Evolutionary conservation across 23 red algal genomes (phyloP), one percentile per base, ranked within the genome.

Genomic region (Gracilaria domingensis): DNA sequence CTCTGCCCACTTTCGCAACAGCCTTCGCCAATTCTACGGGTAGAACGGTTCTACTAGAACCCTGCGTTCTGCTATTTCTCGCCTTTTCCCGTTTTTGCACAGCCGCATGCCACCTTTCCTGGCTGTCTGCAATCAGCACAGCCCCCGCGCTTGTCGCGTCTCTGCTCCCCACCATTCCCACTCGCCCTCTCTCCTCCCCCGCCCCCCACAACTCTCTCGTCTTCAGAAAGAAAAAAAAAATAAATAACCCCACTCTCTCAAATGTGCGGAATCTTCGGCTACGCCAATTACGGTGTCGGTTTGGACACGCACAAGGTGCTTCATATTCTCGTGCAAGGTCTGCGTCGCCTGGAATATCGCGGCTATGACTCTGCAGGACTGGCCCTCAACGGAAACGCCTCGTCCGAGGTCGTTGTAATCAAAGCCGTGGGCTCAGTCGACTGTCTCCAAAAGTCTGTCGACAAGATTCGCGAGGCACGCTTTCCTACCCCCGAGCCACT

Each of bases 261-360:
- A 32, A 99, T 99, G 97, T 99, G 97, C 79, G 97, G 97, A 38
- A 99, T 99, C 53, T 99, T 99, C 69, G 97, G 82, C 26, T 99
- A 95, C 78, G 89, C 93, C 66, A 95, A 89, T 56, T 94, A 92
- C 74, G 84, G 75, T 32, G 78, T 88, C 75, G 59, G 36, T 21
- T 34, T 72, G 33, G 89, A 77, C n/a, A 69, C 74, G 17, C 66
- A 85, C 66, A 73, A 76, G 36, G 84, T 95, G 62, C 85, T 87
- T 53, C 16, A 33, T 36, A 89, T 86, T 39, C 87, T 95, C 37
- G 58, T 96, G 34, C 94, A 87, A 40, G 97, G 97, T 2, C 83
- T 99, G 77, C 86, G 91, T 64, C 92, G 97, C 35, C 75, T 99
- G 44, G 97, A 99, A 82, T 99, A 99, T 62, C 97, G 97, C 26